phyloP scores from a whole-genome alignment of 1,139 yeast genomes.

The Saccharomyces hybrid region DNA sequence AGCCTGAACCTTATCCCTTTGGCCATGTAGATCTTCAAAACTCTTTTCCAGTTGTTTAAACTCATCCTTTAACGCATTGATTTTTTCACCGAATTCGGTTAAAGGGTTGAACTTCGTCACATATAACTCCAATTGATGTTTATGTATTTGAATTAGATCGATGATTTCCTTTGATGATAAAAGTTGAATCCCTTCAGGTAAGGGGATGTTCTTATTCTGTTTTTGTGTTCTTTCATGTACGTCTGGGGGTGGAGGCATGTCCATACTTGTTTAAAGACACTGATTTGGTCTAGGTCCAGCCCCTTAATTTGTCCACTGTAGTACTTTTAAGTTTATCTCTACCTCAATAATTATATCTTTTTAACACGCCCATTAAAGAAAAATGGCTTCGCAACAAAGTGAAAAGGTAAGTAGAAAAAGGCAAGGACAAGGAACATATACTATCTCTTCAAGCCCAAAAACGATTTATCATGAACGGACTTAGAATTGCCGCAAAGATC shows the following conservation, averaged over 20 bases:
- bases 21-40: slow-evolving; percentile 16
- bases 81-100: slow-evolving; percentile 8
- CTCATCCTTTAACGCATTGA: slow-evolving; percentile 7
- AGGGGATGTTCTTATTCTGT: slow-evolving; percentile 3
- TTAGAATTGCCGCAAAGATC: slow-evolving; percentile 33
- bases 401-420: background rate
- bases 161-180: slow-evolving; percentile 21
- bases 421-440: background rate
- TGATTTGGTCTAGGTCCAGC: background rate
- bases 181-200: slow-evolving; percentile 24
- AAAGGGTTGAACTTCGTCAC: slow-evolving; percentile 21
- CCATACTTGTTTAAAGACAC: background rate
- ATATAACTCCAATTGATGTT: slow-evolving; percentile 17
- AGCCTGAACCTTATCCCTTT: slow-evolving; percentile 10
- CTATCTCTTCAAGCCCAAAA: background rate
- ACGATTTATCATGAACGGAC: slow-evolving; percentile 28
- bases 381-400: background rate
- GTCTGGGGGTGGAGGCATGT: background rate
- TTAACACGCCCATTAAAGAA: background rate
- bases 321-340: background rate
- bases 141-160: slow-evolving; percentile 16
- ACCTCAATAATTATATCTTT: background rate
- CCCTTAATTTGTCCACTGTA: background rate
- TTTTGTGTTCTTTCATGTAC: background rate
- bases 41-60: slow-evolving; percentile 12